Evolutionary conservation across 371 early-diverging fungal species (phyloP).

Genomic region (Syncephalastrum contaminatum): DNA sequence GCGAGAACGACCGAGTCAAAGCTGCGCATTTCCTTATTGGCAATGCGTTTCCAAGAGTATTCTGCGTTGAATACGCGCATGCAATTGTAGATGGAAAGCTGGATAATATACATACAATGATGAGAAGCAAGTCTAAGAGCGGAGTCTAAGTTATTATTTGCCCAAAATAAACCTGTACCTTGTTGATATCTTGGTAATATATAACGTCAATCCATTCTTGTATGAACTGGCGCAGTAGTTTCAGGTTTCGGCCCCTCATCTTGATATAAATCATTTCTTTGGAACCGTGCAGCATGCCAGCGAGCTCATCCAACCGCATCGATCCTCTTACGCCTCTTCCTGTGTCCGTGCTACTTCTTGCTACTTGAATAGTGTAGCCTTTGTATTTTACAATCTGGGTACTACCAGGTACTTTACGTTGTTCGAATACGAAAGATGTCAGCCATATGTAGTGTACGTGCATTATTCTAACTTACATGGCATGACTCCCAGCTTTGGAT

Average conservation of each 20-base stretch:
- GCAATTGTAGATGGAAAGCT: slow-evolving; percentile 28
- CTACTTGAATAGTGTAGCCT: slow-evolving; percentile 1
- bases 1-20: slow-evolving; percentile 36
- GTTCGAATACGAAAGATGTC: not conserved
- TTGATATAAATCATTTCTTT: slow-evolving; percentile 15
- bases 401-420: not conserved
- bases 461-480: not conserved
- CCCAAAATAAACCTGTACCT: slow-evolving; percentile 1
- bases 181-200: not conserved
- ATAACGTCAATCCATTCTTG: slow-evolving; percentile 13
- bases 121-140: not conserved
- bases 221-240: not conserved
- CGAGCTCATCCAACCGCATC: not conserved
- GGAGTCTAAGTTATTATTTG: too few species aligned
- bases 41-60: slow-evolving; percentile 18
- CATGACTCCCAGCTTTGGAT: slow-evolving; percentile 1
- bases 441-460: not conserved
- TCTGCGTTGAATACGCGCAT: slow-evolving; percentile 18
- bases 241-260: not conserved
- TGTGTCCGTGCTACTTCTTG: not conserved
- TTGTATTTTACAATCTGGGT: slow-evolving; percentile 2
- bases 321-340: not conserved
- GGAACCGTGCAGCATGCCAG: not conserved
- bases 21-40: slow-evolving; percentile 29
- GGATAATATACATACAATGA: not conserved